Conservation (phyloP, 164 flowering plant genomes). For the Pachysandra terminalis region DNA sequence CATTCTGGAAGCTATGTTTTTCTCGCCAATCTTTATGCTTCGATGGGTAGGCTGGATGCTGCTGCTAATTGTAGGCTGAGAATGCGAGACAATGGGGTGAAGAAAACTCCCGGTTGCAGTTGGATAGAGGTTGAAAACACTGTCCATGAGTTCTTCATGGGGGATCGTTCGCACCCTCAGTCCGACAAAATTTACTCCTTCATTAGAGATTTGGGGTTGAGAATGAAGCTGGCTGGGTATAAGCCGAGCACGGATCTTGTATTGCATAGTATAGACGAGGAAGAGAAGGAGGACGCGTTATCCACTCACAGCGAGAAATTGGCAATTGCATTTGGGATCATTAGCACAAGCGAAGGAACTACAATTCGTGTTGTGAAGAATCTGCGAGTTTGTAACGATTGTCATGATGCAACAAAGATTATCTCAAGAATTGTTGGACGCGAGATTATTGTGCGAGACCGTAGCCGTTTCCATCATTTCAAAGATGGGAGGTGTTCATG, state of each 20-base stretch:
- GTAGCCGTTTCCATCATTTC: conserved; percentile 43
- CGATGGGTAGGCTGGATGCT: conserved; percentile 33
- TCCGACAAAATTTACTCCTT: conserved; percentile 24
- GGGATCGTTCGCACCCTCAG: conserved; percentile 27
- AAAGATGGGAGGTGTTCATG: conserved; percentile 34
- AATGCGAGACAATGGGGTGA: conserved; percentile 26
- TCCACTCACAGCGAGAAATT: conserved; percentile 42
- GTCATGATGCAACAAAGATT: conserved; percentile 37
- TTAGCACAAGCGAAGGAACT: conserved; percentile 33
- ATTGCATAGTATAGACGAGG: conserved; percentile 31
- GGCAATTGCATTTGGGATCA: conserved; percentile 46
- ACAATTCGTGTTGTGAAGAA: conserved; percentile 36
- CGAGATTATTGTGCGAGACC: conserved; percentile 36
- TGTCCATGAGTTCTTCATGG: conserved; percentile 36
- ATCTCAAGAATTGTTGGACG: conserved; percentile 34
- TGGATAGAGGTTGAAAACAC: conserved; percentile 34
- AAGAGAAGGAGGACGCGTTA: conserved; percentile 37
- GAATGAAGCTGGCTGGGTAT: conserved; percentile 32
- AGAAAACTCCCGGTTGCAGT: conserved; percentile 40
- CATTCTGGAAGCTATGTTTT: conserved; percentile 43
- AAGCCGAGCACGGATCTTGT: conserved; percentile 32
- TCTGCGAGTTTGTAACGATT: conserved; percentile 32
- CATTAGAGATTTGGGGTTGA: conserved; percentile 22
- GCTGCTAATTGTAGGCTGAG: conserved; percentile 33
- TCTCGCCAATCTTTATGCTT: conserved; percentile 36